Percentiles rank a stretch among this genome's conserved stretches.
Conservation (phyloP, 345 rosid species). For the Tarenaya hassleriana region DNA sequence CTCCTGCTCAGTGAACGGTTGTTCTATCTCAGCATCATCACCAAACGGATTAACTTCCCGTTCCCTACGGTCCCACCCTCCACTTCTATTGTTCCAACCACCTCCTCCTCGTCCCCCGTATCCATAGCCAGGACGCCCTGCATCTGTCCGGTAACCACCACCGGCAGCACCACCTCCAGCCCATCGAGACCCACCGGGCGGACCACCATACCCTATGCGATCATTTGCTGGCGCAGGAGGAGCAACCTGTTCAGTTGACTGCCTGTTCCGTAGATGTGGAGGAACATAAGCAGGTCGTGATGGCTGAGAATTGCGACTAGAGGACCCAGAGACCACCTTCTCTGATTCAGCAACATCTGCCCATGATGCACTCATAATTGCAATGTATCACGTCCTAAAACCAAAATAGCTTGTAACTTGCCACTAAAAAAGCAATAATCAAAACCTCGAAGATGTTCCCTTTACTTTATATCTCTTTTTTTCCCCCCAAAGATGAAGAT, state of each 20-base stretch:
- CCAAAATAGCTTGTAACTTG: conserved; percentile 17
- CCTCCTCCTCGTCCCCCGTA: conserved; percentile 44
- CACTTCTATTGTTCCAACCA: conserved; percentile 55
- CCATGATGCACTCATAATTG: conserved; percentile 73
- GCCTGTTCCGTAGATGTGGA: conserved; percentile 76
- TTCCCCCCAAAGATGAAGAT: neutral
- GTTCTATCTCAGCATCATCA: conserved; percentile 46
- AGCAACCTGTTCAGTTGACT: conserved; percentile 43
- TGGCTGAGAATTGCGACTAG: conserved; percentile 27
- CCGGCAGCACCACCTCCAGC: conserved; percentile 30
- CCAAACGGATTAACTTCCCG: conserved; percentile 93
- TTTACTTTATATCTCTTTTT: conserved; percentile 18
- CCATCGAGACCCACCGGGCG: conserved; percentile 55
- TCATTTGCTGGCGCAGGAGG: conserved; percentile 35
- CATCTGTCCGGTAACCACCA: conserved; percentile 27
- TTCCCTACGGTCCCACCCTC: conserved; percentile 80
- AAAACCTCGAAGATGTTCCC: conserved; percentile 17
- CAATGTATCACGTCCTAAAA: conserved; percentile 29
- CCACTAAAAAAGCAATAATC: conserved; percentile 10
- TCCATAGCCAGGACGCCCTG: conserved; percentile 26
- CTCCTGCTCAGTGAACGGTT: conserved; percentile 53
- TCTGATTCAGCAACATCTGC: conserved; percentile 95
- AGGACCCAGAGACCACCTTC: conserved; percentile 42
- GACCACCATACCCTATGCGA: conserved; percentile 27
- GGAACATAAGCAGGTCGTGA: conserved; percentile 62